A percentile compares a stretch with the other conserved stretches of the same genome.
These are phyloP conservation scores for Ceratocystis lukuohia DNA, from an alignment of 2,329 filamentous ascomycete genomes.

Conservation along the genomic window DNA sequence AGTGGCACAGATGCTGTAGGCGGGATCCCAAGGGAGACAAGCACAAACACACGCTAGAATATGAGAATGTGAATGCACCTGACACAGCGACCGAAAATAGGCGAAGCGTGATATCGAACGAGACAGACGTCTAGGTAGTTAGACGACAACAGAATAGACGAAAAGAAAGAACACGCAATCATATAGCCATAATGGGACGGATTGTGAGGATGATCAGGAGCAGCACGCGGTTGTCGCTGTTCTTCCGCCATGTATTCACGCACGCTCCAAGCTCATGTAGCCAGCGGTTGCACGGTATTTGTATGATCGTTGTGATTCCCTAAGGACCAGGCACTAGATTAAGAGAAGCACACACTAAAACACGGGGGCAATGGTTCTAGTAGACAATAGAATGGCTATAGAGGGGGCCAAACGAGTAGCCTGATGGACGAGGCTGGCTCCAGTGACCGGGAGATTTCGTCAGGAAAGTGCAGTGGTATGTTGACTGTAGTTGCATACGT, in stretches of 20 bases:
- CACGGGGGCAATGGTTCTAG: not conserved
- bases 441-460: not conserved
- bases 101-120: not conserved
- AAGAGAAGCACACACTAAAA: not conserved
- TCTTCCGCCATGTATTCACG: not conserved
- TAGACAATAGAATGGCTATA: not conserved
- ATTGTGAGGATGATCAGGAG: not conserved
- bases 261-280: not conserved
- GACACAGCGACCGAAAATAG: not conserved
- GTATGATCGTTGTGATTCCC: not conserved
- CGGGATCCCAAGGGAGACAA: not conserved
- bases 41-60: not conserved
- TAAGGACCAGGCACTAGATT: not conserved
- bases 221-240: not conserved
- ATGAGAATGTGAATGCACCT: not conserved
- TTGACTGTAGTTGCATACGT: not conserved
- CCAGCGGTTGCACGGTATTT: no score
- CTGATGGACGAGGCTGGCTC: not conserved
- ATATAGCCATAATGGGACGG: not conserved
- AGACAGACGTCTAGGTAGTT: not conserved
- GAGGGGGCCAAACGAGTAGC: not conserved
- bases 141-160: not conserved
- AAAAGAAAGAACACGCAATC: not conserved
- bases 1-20: not conserved
- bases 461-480: not conserved